Conservation (phyloP, 441 rosid genomes). For the Kokia cookei region DNA sequence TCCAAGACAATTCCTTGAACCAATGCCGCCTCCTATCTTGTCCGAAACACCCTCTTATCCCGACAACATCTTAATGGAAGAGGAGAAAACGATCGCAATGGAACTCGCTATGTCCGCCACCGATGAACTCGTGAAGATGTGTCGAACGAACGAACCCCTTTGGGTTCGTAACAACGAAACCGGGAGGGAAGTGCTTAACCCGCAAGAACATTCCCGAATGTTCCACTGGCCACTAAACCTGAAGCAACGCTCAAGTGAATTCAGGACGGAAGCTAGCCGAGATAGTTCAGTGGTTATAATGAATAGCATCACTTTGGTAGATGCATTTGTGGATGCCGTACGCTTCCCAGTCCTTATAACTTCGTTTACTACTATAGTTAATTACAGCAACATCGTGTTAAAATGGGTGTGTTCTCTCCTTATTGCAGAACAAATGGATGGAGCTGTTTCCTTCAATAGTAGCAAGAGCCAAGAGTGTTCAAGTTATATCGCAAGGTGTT, state of each 20-base stretch:
- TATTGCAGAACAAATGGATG: conserved; percentile 71
- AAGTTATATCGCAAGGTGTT: conserved; percentile 51
- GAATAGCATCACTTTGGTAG: conserved; percentile 81
- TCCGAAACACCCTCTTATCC: conserved; percentile 32
- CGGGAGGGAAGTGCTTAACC: conserved; percentile 40
- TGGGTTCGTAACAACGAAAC: conserved; percentile 48
- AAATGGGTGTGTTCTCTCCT: conserved; percentile 17
- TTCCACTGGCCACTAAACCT: conserved; percentile 58
- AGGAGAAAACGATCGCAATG: conserved; percentile 65
- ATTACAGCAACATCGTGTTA: neutral
- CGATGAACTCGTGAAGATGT: conserved; percentile 67
- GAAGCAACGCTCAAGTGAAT: conserved; percentile 30
- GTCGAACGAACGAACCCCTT: conserved; percentile 47
- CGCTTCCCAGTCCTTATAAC: conserved; percentile 5
- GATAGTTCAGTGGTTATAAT: conserved; percentile 69
- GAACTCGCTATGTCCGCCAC: conserved; percentile 68
- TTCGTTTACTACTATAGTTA: neutral
- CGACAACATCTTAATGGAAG: conserved; percentile 49
- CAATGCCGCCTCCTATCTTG: conserved; percentile 36
- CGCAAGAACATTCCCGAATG: conserved; percentile 53
- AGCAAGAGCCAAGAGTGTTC: conserved; percentile 76
- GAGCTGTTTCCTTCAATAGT: conserved; percentile 90
- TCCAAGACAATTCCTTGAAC: conserved; percentile 45
- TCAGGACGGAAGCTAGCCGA: conserved; percentile 64
- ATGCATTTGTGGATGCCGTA: conserved; percentile 80